phyloP scores from a whole-genome alignment of 805 yeast genomes.

The Torulaspora microellipsoides region DNA sequence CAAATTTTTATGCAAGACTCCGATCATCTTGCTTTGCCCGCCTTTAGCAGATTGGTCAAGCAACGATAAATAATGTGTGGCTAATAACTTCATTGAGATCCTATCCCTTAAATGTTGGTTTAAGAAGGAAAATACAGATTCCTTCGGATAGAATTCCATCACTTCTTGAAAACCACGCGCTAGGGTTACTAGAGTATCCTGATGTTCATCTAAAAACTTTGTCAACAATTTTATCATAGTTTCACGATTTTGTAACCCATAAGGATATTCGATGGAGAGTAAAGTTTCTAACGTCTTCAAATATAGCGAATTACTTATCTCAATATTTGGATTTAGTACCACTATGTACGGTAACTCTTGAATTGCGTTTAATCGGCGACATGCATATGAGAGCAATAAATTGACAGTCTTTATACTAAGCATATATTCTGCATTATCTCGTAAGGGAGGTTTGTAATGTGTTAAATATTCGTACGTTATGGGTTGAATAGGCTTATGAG shows the following conservation, averaged over 20 bases:
- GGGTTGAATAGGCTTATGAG: conserved; percentile 49
- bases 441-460: conserved; percentile 35
- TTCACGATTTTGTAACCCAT: conserved; percentile 50
- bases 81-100: conserved; percentile 78
- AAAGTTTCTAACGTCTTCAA: conserved; percentile 59
- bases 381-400: conserved; percentile 54
- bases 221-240: conserved; percentile 50
- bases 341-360: conserved; percentile 77
- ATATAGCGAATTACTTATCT: conserved; percentile 70
- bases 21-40: conserved; percentile 46
- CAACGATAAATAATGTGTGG: conserved; percentile 76
- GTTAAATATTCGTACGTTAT: conserved; percentile 50
- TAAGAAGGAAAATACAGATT: conserved; percentile 56
- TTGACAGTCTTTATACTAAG: conserved; percentile 55
- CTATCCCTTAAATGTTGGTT: conserved; percentile 77
- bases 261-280: conserved; percentile 40
- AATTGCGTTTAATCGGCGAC: conserved; percentile 65
- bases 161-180: conserved; percentile 81
- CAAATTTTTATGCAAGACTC: conserved; percentile 62
- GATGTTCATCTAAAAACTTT: conserved; percentile 66
- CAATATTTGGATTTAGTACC: conserved; percentile 80
- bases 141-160: conserved; percentile 40
- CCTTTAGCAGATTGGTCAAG: conserved; percentile 36
- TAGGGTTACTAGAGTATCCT: conserved; percentile 76
- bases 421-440: conserved; percentile 30